Percentiles rank a stretch among this genome's conserved stretches.
Evolutionary conservation across 306 rosid genomes (phyloP).

Genomic region (Inga oerstediana): DNA sequence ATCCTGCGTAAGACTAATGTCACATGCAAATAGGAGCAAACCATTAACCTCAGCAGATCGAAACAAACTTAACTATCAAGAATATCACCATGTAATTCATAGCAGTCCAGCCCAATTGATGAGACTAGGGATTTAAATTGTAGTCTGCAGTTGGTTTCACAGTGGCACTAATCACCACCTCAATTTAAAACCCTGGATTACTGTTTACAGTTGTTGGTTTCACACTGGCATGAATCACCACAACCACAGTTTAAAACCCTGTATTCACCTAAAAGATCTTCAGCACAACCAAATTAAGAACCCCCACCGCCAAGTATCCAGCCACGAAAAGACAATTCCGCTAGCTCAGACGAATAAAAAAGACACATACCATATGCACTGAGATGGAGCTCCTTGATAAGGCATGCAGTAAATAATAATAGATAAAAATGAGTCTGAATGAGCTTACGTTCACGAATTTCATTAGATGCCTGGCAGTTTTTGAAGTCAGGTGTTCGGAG

Average conservation of each 20-base stretch:
- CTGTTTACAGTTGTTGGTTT: background rate
- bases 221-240: background rate
- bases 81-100: background rate
- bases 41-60: background rate
- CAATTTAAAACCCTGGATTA: background rate
- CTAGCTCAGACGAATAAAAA: background rate
- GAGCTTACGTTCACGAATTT: slow-evolving; percentile 67
- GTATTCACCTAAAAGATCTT: slow-evolving; percentile 2
- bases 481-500: slow-evolving; percentile 56
- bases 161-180: background rate
- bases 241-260: background rate
- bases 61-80: background rate
- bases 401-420: background rate
- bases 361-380: background rate
- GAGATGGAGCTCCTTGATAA: background rate
- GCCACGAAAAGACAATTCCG: background rate
- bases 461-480: slow-evolving; percentile 52
- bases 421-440: background rate
- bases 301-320: background rate
- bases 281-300: background rate
- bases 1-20: background rate
- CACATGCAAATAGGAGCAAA: background rate
- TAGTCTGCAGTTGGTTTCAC: background rate
- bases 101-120: background rate
- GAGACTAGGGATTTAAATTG: background rate